Evolutionary conservation across 129 eudicot genomes (phyloP).

Genomic region (Deinandra increscens): DNA sequence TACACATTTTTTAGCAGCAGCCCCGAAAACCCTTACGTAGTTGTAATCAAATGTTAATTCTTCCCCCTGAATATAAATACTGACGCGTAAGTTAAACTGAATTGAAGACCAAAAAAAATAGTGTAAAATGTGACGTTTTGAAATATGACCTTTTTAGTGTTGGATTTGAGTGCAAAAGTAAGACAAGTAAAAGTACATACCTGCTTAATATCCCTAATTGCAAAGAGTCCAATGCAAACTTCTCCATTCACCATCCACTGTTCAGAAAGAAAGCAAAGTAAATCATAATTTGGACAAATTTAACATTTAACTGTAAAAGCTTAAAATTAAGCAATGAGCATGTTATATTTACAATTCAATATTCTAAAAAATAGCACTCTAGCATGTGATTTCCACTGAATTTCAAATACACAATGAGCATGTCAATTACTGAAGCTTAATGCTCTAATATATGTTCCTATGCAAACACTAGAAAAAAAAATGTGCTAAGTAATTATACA

Average conservation of each 20-base stretch:
- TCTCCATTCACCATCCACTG: slow-evolving; percentile 99
- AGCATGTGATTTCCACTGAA: slow-evolving; percentile 1
- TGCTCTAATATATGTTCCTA: too few relatives aligned
- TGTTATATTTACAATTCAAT: neutral
- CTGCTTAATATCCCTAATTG: slow-evolving; percentile 81
- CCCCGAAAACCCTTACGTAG: slow-evolving; percentile 95
- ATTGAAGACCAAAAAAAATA: neutral
- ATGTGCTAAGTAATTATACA: slow-evolving; percentile 12
- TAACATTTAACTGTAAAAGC: slow-evolving; percentile 7
- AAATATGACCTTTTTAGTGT: neutral
- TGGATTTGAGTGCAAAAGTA: neutral
- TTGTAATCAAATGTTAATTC: slow-evolving; percentile 94
- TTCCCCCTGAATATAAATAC: slow-evolving; percentile 61
- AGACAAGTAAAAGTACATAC: slow-evolving; percentile 35
- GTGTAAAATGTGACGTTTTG: neutral
- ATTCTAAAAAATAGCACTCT: neutral
- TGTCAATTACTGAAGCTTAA: slow-evolving; percentile 2
- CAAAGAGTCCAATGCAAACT: slow-evolving; percentile 91
- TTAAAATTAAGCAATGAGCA: slow-evolving; percentile 1
- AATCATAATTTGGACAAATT: slow-evolving; percentile 6
- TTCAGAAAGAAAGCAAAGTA: slow-evolving; percentile 27
- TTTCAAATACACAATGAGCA: neutral
- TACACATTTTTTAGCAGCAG: slow-evolving; percentile 95
- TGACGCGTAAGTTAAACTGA: slow-evolving; percentile 4
- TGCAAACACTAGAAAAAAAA: neutral